Percentiles rank a stretch among this genome's conserved stretches.
These are phyloP conservation scores for Sporisorium iseilematis-ciliati DNA, from an alignment of 1,284 basidiomycete species.

Conservation along the genomic window DNA sequence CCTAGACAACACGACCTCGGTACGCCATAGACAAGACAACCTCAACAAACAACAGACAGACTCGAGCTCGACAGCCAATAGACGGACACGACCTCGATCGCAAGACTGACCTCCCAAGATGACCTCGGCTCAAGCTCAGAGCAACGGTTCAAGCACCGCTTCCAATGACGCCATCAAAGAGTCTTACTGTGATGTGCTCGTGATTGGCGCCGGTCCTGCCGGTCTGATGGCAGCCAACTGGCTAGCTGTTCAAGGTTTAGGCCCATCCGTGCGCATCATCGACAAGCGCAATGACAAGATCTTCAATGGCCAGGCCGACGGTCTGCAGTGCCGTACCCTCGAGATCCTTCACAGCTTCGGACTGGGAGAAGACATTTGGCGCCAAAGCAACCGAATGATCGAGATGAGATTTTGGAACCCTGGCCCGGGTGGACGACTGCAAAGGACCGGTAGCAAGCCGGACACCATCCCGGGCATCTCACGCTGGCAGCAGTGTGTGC, in stretches of 20 bases:
- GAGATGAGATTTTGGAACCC: constrained; percentile 45
- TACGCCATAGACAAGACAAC: neutral
- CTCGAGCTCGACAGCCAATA: neutral
- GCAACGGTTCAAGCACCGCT: neutral
- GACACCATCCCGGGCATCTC: constrained; percentile 42
- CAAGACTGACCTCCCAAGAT: neutral
- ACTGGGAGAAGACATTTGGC: constrained; percentile 30
- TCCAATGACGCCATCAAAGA: constrained; percentile 19
- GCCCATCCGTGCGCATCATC: constrained; percentile 35
- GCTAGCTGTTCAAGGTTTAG: constrained; percentile 33
- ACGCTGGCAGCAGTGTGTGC: constrained; percentile 41
- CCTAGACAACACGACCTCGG: neutral
- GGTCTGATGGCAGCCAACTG: constrained; percentile 41
- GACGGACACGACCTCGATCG: neutral
- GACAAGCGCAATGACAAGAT: constrained; percentile 47
- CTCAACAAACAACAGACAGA: neutral
- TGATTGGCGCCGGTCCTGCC: constrained; percentile 68
- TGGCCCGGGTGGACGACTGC: constrained; percentile 25
- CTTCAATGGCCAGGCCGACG: constrained; percentile 46
- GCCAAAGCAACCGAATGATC: constrained; percentile 46
- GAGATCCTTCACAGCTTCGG: constrained; percentile 45
- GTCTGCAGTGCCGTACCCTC: constrained; percentile 38
- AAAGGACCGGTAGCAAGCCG: constrained; percentile 28
- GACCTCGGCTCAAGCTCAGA: constrained; percentile 4
- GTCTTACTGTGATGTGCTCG: constrained; percentile 72